A percentile compares a stretch with the other conserved stretches of the same genome.
These are phyloP conservation scores for Eucalyptus dawsonii DNA, from an alignment of 345 rosid species.

Conservation along the genomic window DNA sequence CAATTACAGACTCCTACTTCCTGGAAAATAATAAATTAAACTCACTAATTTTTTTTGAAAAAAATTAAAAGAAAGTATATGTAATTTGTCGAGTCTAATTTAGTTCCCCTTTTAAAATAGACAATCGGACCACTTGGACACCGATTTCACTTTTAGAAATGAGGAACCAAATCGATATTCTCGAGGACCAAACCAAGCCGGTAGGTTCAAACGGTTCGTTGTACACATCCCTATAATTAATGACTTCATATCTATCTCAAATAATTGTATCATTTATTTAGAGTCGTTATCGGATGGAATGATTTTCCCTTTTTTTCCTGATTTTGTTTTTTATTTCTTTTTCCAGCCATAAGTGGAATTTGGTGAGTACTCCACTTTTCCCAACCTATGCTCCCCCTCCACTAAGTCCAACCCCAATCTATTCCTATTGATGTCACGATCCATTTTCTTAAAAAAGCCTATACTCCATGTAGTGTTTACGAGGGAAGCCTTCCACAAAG, in stretches of 20 bases:
- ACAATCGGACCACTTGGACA: rapidly evolving
- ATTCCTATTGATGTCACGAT: background rate
- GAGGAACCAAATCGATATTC: rapidly evolving
- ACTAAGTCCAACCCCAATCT: background rate
- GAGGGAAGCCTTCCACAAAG: background rate
- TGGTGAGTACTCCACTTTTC: background rate
- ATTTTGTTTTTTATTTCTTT: background rate
- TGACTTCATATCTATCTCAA: no score
- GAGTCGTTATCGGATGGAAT: background rate
- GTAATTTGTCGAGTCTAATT: no score
- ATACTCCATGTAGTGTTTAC: background rate
- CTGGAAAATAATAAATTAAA: no score
- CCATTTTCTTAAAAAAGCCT: background rate
- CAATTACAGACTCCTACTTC: no score
- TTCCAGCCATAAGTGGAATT: background rate
- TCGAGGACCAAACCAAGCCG: rapidly evolving
- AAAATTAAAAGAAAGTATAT: no score
- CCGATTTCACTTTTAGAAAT: rapidly evolving
- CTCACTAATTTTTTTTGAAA: no score
- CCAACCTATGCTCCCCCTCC: background rate
- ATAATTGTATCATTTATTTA: no score
- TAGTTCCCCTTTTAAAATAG: rapidly evolving
- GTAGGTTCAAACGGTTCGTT: rapidly evolving
- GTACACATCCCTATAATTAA: no score
- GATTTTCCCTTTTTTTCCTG: background rate